Base-by-base conservation (phyloP, 2,329 filamentous ascomycete species). In the Ophiostoma angusticollis region DNA sequence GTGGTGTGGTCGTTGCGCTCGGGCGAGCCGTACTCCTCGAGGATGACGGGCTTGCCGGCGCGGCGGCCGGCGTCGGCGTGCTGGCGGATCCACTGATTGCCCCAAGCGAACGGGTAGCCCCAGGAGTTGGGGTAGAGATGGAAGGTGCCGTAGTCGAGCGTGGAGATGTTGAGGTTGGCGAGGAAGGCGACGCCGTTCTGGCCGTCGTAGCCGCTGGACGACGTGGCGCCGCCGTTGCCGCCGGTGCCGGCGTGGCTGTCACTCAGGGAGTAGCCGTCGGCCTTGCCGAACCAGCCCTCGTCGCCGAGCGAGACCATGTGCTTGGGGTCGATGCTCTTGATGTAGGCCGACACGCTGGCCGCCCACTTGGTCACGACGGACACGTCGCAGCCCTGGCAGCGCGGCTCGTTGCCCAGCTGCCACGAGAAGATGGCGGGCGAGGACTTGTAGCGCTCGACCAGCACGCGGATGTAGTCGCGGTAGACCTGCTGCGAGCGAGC, bases 241-340 rank as follows among this genome's bases (percentile, higher is more conserved):
- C n/a, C n/a, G n/a, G n/a, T n/a, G n/a, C n/a, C n/a, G n/a, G n/a
- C n/a, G n/a, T n/a, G n/a, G n/a, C n/a, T n/a, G n/a, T n/a, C n/a
- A n/a, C n/a, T n/a, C n/a, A n/a, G n/a, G n/a, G n/a, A 19, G 45
- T 68, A 62, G 7, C 62, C 62, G 42, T 64, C 76, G 49, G 80
- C 11, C 80, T 60, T 11, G 61, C 66, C 56, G 80, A 81, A 56
- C 82, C 71, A 51, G 48, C 74, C 74, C 47, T 67, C 62, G 46
- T 65, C 71, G 40, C 75, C 74, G 72, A 74, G 78, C 50, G 79
- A 72, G 45, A 80, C 65, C 55, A 70, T 78, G 47, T 64, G 62
- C 46, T 58, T 52, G 19, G 50, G 42, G 27, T 56, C 50, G 7
- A 53, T 47, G 29, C 45, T 49, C 47, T 53, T 56, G 40, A 47